Evolutionary conservation across 257 asterid species (phyloP).

Genomic region (Solanum chiquidenum): DNA sequence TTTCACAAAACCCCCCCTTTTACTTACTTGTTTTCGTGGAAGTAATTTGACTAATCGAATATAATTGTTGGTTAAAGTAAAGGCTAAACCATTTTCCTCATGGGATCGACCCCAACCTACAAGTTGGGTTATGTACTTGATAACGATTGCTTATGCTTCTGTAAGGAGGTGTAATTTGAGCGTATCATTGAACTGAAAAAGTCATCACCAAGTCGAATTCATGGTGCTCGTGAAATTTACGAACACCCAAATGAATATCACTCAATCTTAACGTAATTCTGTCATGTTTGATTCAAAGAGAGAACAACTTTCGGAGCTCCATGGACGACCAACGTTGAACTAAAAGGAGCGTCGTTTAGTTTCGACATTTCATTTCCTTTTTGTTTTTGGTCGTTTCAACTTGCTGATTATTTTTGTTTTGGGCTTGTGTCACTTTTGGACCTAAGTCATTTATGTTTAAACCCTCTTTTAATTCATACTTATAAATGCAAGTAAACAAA

Average conservation of each 20-base stretch:
- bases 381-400: neutral
- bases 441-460: neutral
- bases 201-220: neutral
- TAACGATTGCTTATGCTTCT: no score
- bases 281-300: neutral
- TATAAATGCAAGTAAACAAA: neutral
- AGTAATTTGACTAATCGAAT: no score
- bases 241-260: neutral
- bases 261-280: neutral
- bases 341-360: neutral
- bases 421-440: neutral
- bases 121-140: no score
- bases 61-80: no score
- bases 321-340: neutral
- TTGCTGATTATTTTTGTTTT: no score
- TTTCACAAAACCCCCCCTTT: no score
- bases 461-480: neutral
- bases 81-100: no score
- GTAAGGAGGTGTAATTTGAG: no score
- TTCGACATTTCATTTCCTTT: neutral
- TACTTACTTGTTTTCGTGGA: no score
- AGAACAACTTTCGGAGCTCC: neutral
- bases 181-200: no score
- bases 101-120: no score
- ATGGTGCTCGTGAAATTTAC: neutral